A percentile compares a stretch with the other conserved stretches of the same genome.
These are phyloP conservation scores for Teunomyces stri DNA, from an alignment of 805 yeast genomes.

Conservation along the genomic window DNA sequence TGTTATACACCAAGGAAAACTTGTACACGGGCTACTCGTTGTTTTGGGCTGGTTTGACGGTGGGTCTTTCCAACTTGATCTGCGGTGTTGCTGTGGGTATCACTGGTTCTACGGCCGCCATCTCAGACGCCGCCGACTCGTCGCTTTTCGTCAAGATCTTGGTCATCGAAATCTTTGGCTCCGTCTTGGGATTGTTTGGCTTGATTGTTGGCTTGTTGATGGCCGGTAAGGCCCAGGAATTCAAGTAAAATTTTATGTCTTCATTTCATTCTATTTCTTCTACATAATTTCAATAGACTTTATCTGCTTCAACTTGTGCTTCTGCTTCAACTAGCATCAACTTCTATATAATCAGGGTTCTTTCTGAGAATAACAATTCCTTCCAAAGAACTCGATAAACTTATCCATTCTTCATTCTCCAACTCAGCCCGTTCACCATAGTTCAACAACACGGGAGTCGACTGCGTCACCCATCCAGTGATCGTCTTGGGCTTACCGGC, in stretches of 20 bases:
- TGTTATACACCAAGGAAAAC: conserved; percentile 74
- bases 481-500: conserved; percentile 99
- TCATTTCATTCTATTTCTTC: conserved; percentile 4
- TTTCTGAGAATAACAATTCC: conserved; percentile 92
- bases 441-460: conserved; percentile 91
- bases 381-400: conserved; percentile 78
- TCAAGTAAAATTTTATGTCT: conserved; percentile 44
- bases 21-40: conserved; percentile 91
- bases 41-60: conserved; percentile 98
- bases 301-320: not conserved
- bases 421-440: conserved; percentile 96
- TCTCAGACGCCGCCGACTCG: conserved; percentile 96
- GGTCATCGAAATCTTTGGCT: conserved; percentile 96
- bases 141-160: conserved; percentile 91
- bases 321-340: conserved; percentile 30
- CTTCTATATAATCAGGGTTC: conserved; percentile 79
- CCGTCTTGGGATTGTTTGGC: conserved; percentile 93
- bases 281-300: conserved; percentile 1
- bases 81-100: conserved; percentile 98
- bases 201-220: conserved; percentile 94
- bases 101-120: conserved; percentile 98
- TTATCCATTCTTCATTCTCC: conserved; percentile 83
- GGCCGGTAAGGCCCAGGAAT: conserved; percentile 94
- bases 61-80: conserved; percentile 86
- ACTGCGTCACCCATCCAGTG: conserved; percentile 99